Evolutionary conservation across 768 basidiomycete species (phyloP).

Genomic region (Naematelia aurantialba): DNA sequence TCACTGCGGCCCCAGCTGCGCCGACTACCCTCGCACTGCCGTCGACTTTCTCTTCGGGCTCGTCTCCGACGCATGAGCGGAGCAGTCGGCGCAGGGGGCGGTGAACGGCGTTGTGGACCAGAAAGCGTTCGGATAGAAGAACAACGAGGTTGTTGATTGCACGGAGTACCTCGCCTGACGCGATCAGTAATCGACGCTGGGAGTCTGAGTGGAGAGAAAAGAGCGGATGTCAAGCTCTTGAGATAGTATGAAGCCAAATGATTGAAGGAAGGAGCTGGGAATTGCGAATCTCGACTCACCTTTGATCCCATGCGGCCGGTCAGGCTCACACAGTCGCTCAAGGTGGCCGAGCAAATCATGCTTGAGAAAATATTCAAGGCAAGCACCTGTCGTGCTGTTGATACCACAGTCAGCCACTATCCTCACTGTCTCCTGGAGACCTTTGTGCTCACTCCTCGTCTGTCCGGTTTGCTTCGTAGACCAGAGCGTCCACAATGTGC

Average conservation of each 20-base stretch:
- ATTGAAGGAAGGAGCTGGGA: too few relatives aligned
- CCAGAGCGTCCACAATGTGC: conserved; percentile 78
- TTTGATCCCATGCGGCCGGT: conserved; percentile 84
- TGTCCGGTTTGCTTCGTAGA: conserved; percentile 76
- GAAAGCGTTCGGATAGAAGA: conserved; percentile 85
- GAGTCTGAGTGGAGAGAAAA: neutral
- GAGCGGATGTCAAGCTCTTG: too few relatives aligned
- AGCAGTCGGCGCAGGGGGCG: conserved; percentile 79
- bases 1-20: conserved; percentile 57
- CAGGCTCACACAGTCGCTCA: conserved; percentile 77
- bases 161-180: conserved; percentile 69
- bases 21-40: conserved; percentile 70
- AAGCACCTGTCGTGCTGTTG: conserved; percentile 76
- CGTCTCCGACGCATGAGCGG: conserved; percentile 84
- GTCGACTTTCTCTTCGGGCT: conserved; percentile 80
- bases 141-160: conserved; percentile 87
- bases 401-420: neutral
- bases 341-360: conserved; percentile 81
- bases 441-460: conserved; percentile 68
- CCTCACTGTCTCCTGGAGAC: neutral
- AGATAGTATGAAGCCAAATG: too few relatives aligned
- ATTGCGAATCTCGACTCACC: conserved; percentile 16
- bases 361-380: conserved; percentile 85
- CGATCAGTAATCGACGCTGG: neutral
- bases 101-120: conserved; percentile 86